These are phyloP conservation scores for Nectriaceae sp. DNA, from an alignment of 2,329 filamentous ascomycete species.

Conservation along the genomic window DNA sequence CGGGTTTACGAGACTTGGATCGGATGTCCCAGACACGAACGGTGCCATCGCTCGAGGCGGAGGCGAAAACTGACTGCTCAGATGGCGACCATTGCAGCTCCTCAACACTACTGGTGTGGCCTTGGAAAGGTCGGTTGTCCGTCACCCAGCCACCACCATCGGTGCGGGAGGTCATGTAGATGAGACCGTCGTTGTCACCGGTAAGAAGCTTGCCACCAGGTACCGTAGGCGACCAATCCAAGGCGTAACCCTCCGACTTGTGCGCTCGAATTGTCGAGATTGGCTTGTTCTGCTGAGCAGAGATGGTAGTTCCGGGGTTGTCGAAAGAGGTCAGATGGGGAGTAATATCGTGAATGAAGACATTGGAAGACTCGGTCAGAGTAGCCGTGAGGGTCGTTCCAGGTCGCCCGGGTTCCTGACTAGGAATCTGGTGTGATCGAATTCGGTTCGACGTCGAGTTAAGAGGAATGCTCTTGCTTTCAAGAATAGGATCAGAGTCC, in stretches of 20 bases:
- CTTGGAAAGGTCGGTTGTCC: conserved; percentile 79
- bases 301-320: conserved; percentile 78
- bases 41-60: conserved; percentile 89
- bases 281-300: conserved; percentile 84
- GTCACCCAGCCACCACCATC: conserved; percentile 89
- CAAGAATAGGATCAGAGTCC: conserved; percentile 83
- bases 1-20: conserved; percentile 85
- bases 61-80: conserved; percentile 92
- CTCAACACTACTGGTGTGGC: conserved; percentile 84
- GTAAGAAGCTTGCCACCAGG: conserved; percentile 85
- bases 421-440: conserved; percentile 78
- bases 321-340: conserved; percentile 89
- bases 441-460: conserved; percentile 91
- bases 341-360: conserved; percentile 93
- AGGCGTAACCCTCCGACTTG: conserved; percentile 88
- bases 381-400: conserved; percentile 83
- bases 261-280: conserved; percentile 86
- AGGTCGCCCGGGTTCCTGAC: conserved; percentile 68
- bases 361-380: conserved; percentile 87
- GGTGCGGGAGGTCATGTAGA: conserved; percentile 84
- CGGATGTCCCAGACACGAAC: conserved; percentile 95
- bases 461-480: conserved; percentile 86
- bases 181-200: conserved; percentile 86
- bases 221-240: conserved; percentile 88
- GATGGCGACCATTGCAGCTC: conserved; percentile 96